phyloP scores from a whole-genome alignment of 2,329 filamentous ascomycete genomes.

The Cladophialophora exuberans region DNA sequence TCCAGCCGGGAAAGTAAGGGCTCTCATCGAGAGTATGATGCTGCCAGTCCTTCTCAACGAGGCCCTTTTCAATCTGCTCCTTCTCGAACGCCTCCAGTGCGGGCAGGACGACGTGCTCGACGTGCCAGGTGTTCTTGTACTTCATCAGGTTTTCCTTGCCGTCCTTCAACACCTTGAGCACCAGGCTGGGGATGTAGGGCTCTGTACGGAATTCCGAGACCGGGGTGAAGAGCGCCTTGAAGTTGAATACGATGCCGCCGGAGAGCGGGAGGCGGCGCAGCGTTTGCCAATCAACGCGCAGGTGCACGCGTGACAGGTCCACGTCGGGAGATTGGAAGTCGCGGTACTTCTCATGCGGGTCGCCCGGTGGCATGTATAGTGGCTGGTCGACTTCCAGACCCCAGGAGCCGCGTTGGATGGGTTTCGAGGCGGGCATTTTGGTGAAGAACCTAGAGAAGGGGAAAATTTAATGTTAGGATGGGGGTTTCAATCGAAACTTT shows the following conservation, averaged over 20 bases:
- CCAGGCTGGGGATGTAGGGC: slow-evolving; percentile 69
- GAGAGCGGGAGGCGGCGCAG: slow-evolving; percentile 77
- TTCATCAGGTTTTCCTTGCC: slow-evolving; percentile 73
- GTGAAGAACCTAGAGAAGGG: slow-evolving; percentile 68
- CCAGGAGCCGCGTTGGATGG: slow-evolving; percentile 86
- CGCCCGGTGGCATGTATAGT: slow-evolving; percentile 72
- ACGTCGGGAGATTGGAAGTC: slow-evolving; percentile 61
- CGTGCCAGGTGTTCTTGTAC: slow-evolving; percentile 83
- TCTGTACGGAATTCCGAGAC: slow-evolving; percentile 71
- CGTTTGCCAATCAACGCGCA: slow-evolving; percentile 89
- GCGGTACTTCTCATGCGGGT: slow-evolving; percentile 66
- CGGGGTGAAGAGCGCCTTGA: slow-evolving; percentile 83
- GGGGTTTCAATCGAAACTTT: too few species aligned
- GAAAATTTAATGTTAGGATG: not conserved
- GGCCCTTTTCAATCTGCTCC: slow-evolving; percentile 67
- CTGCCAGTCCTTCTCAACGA: slow-evolving; percentile 66
- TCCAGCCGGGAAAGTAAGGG: slow-evolving; percentile 77
- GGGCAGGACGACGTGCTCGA: slow-evolving; percentile 72
- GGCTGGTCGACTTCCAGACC: slow-evolving; percentile 75
- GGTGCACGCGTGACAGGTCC: slow-evolving; percentile 61
- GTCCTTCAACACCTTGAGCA: slow-evolving; percentile 70
- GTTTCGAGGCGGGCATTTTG: slow-evolving; percentile 72
- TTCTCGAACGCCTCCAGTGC: slow-evolving; percentile 64
- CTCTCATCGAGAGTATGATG: slow-evolving; percentile 71
- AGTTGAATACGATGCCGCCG: slow-evolving; percentile 79